Evolutionary conservation across 2,329 filamentous ascomycete species (phyloP).

Genomic region (Fusarium subglutinans): DNA sequence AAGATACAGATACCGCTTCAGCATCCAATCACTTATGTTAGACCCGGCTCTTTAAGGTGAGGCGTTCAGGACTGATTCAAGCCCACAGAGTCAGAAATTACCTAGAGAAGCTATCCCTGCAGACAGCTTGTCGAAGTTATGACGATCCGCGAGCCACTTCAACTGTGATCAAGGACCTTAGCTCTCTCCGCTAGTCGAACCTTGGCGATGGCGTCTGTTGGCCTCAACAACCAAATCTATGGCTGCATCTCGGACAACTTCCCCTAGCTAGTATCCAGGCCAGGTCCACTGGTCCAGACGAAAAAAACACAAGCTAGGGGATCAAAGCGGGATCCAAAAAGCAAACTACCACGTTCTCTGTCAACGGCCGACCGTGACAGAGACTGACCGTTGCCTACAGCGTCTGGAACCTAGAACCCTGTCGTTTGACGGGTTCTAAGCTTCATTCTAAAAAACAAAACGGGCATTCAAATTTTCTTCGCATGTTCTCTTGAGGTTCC

Average conservation of each 20-base stretch:
- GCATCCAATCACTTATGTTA: background rate
- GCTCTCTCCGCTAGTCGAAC: slow-evolving; percentile 27
- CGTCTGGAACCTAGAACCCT: slow-evolving; percentile 23
- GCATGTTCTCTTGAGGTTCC: background rate
- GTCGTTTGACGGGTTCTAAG: background rate
- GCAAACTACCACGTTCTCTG: slow-evolving; percentile 17
- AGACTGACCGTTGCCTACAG: slow-evolving; percentile 31
- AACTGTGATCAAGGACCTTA: slow-evolving; percentile 31
- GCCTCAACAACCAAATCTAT: slow-evolving; percentile 26
- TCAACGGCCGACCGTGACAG: slow-evolving; percentile 38
- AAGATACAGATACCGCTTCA: background rate
- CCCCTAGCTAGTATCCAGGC: slow-evolving; percentile 29
- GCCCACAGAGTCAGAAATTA: slow-evolving; percentile 23
- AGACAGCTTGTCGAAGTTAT: slow-evolving; percentile 28
- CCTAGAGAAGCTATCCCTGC: slow-evolving; percentile 15
- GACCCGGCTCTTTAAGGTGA: background rate
- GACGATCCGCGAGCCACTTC: slow-evolving; percentile 37
- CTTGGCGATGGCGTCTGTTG: slow-evolving; percentile 33
- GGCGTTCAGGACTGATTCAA: slow-evolving; percentile 14
- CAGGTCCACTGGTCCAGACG: slow-evolving; percentile 1
- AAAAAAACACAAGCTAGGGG: slow-evolving; percentile 12
- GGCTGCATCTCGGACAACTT: slow-evolving; percentile 38
- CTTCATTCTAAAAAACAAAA: background rate
- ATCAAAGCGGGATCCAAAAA: slow-evolving; percentile 25
- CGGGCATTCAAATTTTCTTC: background rate